Base-by-base conservation (phyloP, 441 rosid species). In the Capsella rubella region DNA sequence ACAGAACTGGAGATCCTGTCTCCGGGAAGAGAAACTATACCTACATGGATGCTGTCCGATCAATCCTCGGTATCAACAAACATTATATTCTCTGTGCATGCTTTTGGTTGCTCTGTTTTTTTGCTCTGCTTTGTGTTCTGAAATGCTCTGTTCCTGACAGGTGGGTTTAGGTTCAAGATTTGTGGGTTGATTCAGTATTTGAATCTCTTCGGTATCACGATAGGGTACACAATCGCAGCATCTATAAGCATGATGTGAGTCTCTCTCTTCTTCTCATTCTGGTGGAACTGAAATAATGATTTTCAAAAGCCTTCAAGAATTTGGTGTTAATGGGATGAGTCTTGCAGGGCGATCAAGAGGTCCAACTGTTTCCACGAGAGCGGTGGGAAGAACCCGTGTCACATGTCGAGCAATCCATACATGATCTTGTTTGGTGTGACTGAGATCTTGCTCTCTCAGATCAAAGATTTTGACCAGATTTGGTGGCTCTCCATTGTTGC, bases 401-500 rank as follows among this genome's bases (percentile, higher is more conserved):
- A 67, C 51, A 76, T 87, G 83, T 86, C 86, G 3, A 89, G 93
- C 77, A 89, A 78, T 75, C 91, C 87, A 0, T 91, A 88, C 80
- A 90, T 92, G 96, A 88, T 92, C 37, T 82, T 81, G 56, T 95
- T 95, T 75, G 99, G 98, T 34, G 27, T 87, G 1, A 80, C 55
- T 2, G 85, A 92, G 78, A 80, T 91, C 6, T 29, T 95, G 50
- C 71, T 86, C 78, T 95, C 99, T 52, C 96, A 91, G 70, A 95
- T 95, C 75, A 95, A 91, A 25, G 92, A 85, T 55, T 90, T 92
- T 77, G 88, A 86, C 56, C 91, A 87, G 76, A 78, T 92, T n/a
- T 87, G 91, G 93, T 92, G 98, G 98, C 96, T 95, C 32, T 92
- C 99, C 56, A 79, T 86, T 7, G 84, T 91, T 6, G 99, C 96